phyloP scores from a whole-genome alignment of 345 rosid genomes.

The Citrus hindsii region DNA sequence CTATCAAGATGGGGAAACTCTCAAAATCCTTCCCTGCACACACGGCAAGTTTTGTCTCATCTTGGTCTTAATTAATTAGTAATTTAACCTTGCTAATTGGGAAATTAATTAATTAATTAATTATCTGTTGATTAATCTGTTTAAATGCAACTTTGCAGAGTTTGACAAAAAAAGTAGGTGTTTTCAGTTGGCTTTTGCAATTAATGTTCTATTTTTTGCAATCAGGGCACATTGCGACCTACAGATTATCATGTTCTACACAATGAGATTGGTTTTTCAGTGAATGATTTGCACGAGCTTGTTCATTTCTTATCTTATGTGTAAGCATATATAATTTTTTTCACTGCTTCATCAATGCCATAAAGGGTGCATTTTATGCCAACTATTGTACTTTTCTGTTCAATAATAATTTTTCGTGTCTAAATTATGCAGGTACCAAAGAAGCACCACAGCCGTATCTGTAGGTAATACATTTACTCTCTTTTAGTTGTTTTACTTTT shows the following conservation, averaged over 20 bases:
- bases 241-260: constrained; percentile 29
- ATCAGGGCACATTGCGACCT: constrained; percentile 30
- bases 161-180: no score
- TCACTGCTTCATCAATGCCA: no score
- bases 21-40: no score
- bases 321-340: constrained; percentile 13
- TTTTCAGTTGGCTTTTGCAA: background rate
- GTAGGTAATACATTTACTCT: constrained; percentile 15
- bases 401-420: background rate
- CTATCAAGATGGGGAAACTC: no score
- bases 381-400: background rate
- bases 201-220: background rate
- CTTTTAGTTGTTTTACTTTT: background rate
- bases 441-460: constrained; percentile 37
- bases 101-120: no score
- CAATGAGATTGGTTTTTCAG: constrained; percentile 27
- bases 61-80: no score
- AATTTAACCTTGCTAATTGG: no score
- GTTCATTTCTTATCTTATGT: constrained; percentile 34
- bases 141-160: no score
- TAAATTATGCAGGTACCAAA: constrained; percentile 33
- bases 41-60: no score
- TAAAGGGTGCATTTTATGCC: background rate
- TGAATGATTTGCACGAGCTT: constrained; percentile 31
- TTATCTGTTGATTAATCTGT: no score